Base-by-base conservation (phyloP, 306 rosid species). In the Cicer bijugum region DNA sequence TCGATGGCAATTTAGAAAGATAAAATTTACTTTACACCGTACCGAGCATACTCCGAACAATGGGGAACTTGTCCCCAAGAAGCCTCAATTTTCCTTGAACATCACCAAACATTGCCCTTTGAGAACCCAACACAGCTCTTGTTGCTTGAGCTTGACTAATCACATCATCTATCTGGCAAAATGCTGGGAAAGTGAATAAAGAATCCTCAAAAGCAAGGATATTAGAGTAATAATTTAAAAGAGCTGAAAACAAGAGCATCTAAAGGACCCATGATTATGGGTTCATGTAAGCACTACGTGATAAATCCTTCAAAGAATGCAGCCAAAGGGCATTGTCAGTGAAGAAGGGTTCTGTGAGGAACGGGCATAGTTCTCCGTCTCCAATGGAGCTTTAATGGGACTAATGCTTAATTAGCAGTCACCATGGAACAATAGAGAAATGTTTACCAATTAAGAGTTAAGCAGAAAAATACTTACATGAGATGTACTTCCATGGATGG, bases 81-180 rank as follows among this genome's bases (percentile, higher is more conserved):
- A 61, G 65, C 83, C 90, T 95, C 79, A 90, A 96, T 88, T 91
- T 95, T 63, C 99, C 96, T 86, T 95, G 99, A 69, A 95, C 99
- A 82, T 95, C 99, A 62, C 96, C 88, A 85, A 95, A 87, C 85
- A 95, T 50, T 35, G 78, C 52, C 86, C 90, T 90, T 75, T 95
- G 99, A 76, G 94, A 77, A 68, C 97, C 97, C 84, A 95, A 81
- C 56, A 87, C 96, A 40, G 92, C 78, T 71, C 93, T 87, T 72
- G 99, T 90, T 61, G 96, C 89, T 86, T 95, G 97, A 84, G 99
- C 99, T 85, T 95, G 99, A 88, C 93, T 86, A 81, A 95, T 95
- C 81, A 95, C 99, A 33, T 91, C 99, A 82, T 95, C 99, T 75
- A 95, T 95, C 97, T 95, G 82, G 15, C 45, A 71, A 68, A 55